Evolutionary conservation across 176 grass and related monocot species (phyloP).

Genomic region (Oryza nivara): DNA sequence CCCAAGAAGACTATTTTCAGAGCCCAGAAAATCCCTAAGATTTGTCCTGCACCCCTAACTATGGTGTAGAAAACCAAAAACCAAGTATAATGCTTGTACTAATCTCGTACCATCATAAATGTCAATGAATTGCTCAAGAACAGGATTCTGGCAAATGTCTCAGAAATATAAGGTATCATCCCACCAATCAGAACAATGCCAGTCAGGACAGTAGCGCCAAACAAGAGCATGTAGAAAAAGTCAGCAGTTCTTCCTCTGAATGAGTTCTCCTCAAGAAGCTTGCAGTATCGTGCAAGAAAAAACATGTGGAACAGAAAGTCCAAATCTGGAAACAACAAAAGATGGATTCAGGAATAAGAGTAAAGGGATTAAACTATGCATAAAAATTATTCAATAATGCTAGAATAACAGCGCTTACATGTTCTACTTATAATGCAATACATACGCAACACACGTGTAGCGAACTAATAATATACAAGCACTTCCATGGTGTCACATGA

Average conservation of each 20-base stretch:
- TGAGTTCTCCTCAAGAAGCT: constrained; percentile 97
- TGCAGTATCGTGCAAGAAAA: constrained; percentile 97
- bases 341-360: constrained; percentile 3
- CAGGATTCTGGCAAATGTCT: constrained; percentile 88
- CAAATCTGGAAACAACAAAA: constrained; percentile 68
- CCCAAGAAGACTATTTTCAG: neutral
- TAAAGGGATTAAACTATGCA: constrained; percentile 22
- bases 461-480: neutral
- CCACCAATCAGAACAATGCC: constrained; percentile 89
- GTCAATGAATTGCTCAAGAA: constrained; percentile 99
- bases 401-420: constrained; percentile 8
- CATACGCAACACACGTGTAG: neutral
- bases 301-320: constrained; percentile 99
- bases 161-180: constrained; percentile 94
- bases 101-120: constrained; percentile 90
- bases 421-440: neutral
- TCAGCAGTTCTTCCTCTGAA: constrained; percentile 98
- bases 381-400: constrained; percentile 3
- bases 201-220: constrained; percentile 91
- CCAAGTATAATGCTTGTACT: neutral
- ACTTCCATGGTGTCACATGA: constrained; percentile 16
- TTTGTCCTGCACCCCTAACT: neutral
- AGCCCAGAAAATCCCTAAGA: neutral
- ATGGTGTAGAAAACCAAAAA: neutral
- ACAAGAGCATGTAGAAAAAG: constrained; percentile 98